phyloP scores from a whole-genome alignment of 257 asterid genomes.

The Solanum lignicaule region DNA sequence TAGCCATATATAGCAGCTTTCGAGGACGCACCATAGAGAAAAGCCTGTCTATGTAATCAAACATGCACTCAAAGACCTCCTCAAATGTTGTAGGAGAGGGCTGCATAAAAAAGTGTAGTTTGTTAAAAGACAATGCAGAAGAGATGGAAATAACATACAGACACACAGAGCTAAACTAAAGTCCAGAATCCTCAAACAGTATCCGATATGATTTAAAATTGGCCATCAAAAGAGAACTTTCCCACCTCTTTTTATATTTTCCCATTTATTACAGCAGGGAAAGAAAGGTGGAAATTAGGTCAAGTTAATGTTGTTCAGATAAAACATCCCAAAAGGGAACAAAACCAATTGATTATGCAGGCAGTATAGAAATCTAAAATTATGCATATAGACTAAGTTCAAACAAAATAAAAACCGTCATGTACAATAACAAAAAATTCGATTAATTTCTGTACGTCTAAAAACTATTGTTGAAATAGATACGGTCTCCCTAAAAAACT shows the following conservation, averaged over 20 bases:
- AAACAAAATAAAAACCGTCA: not conserved
- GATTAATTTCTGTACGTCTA: not conserved
- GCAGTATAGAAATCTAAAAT: not conserved
- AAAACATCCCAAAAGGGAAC: not conserved
- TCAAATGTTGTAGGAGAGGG: constrained; percentile 39
- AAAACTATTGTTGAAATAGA: not conserved
- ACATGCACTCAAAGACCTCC: constrained; percentile 35
- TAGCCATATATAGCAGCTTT: constrained; percentile 47
- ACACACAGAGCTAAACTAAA: not conserved
- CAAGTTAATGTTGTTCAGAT: not conserved
- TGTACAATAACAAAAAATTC: not conserved
- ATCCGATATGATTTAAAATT: not conserved
- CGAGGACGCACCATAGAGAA: constrained; percentile 44
- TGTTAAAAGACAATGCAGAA: not conserved
- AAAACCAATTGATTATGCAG: not conserved
- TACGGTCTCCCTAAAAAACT: not conserved
- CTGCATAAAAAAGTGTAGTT: constrained; percentile 2
- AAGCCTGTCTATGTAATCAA: constrained; percentile 34
- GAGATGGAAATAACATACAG: not conserved
- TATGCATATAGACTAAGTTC: not conserved
- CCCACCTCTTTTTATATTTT: not conserved
- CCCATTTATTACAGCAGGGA: not conserved
- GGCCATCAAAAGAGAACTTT: not conserved
- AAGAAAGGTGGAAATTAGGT: not conserved
- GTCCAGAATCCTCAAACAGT: not conserved